Conservation (phyloP, 2,329 filamentous ascomycete genomes). For the Xylaria sp. region DNA sequence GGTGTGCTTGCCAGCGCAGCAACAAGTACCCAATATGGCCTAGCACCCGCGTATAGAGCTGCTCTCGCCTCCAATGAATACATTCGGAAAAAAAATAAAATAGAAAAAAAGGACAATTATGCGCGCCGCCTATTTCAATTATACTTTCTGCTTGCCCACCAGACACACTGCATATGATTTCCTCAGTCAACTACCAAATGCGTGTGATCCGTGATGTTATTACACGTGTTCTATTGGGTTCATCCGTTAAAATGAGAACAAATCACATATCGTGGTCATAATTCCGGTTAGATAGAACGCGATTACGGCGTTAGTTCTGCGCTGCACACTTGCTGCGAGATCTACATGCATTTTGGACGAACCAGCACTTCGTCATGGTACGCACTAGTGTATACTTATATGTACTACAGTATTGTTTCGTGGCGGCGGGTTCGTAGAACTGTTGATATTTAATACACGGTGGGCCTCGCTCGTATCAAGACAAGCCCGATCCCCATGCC, state of each 20-base stretch:
- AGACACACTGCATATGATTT: background rate
- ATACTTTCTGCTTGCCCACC: background rate
- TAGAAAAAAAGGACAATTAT: too few species aligned
- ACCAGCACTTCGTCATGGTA: conserved; percentile 23
- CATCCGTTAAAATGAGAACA: background rate
- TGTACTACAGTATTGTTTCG: too few species aligned
- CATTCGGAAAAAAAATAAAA: conserved; percentile 8
- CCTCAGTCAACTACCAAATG: background rate
- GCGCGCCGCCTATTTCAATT: background rate
- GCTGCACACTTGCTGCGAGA: conserved; percentile 25
- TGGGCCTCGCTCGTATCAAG: conserved; percentile 44
- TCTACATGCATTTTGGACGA: conserved; percentile 31
- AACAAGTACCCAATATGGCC: conserved; percentile 45
- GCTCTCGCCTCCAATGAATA: conserved; percentile 15
- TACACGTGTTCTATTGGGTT: background rate
- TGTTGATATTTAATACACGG: conserved; percentile 25
- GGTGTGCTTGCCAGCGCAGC: conserved; percentile 41
- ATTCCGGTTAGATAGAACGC: background rate
- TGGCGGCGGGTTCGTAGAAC: conserved; percentile 23
- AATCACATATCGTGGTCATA: background rate
- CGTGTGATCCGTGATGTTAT: background rate
- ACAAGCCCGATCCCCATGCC: conserved; percentile 42
- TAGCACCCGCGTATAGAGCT: conserved; percentile 29
- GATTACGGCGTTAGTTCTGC: conserved; percentile 15
- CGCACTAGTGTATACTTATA: background rate